Evolutionary conservation across 163 green algal genomes (phyloP).

Genomic region (Chlamydomonas reinhardtii): DNA sequence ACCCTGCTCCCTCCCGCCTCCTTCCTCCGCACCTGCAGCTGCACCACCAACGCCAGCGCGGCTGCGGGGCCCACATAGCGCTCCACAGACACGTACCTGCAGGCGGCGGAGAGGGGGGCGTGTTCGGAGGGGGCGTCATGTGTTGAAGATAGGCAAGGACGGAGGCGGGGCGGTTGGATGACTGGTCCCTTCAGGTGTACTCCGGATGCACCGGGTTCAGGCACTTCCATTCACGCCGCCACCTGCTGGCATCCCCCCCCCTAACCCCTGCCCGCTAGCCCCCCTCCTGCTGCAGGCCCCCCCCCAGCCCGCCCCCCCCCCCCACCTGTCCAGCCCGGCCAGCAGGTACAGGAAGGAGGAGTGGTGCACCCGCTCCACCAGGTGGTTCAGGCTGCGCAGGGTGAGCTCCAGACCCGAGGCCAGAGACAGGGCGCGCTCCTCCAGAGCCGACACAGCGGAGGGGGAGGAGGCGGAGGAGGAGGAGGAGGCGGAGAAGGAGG

Average conservation of each 20-base stretch:
- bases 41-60: conserved; percentile 65
- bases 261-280: not conserved
- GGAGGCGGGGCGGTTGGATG: too few relatives aligned
- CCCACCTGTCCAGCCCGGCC: conserved; percentile 46
- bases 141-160: too few relatives aligned
- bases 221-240: too few relatives aligned
- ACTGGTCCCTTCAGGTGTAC: too few relatives aligned
- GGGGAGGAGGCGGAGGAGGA: not conserved
- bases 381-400: conserved; percentile 81
- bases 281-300: too few relatives aligned
- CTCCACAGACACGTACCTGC: conserved; percentile 74
- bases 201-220: too few relatives aligned
- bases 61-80: conserved; percentile 75
- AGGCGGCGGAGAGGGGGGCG: too few relatives aligned
- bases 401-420: conserved; percentile 66
- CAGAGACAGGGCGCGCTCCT: conserved; percentile 16
- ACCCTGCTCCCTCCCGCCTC: not conserved
- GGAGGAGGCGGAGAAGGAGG: too few relatives aligned
- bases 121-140: too few relatives aligned
- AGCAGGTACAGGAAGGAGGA: conserved; percentile 83
- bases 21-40: conserved; percentile 70
- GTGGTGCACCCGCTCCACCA: conserved; percentile 89
- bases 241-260: too few relatives aligned
- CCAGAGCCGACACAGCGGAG: conserved; percentile 54
- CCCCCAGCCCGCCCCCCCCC: too few relatives aligned